These are phyloP conservation scores for Leucosporidium creatinivorum DNA, from an alignment of 768 basidiomycete genomes.

Conservation along the genomic window DNA sequence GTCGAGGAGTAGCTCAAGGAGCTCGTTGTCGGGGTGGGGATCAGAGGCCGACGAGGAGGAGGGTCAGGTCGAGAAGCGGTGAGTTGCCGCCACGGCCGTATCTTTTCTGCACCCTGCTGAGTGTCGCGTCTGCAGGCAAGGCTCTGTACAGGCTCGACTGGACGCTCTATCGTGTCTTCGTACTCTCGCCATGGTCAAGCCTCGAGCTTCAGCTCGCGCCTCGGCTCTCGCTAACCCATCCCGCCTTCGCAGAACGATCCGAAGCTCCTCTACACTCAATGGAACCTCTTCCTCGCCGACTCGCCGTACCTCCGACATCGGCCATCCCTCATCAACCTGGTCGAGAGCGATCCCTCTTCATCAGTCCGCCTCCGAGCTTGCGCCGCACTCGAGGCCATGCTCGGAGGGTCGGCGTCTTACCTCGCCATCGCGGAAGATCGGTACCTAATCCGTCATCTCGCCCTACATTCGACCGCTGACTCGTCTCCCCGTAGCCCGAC, in stretches of 20 bases:
- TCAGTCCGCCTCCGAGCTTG: slow-evolving; percentile 14
- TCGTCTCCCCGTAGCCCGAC: slow-evolving; percentile 1
- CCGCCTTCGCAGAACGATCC: neutral
- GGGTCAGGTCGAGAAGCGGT: neutral
- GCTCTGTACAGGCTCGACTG: slow-evolving; percentile 8
- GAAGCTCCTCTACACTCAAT: slow-evolving; percentile 9
- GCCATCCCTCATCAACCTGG: slow-evolving; percentile 9
- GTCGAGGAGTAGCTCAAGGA: neutral
- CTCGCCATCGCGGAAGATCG: slow-evolving; percentile 24
- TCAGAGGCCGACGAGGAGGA: slow-evolving; percentile 18
- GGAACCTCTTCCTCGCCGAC: slow-evolving; percentile 26
- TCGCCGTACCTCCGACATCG: slow-evolving; percentile 19
- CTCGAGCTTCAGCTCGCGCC: neutral
- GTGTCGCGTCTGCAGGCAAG: neutral
- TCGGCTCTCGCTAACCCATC: neutral
- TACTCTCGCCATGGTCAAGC: slow-evolving; percentile 3
- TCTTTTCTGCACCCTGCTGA: too few species aligned
- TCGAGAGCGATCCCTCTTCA: slow-evolving; percentile 13
- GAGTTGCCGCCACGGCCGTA: neutral
- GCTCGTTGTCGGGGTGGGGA: neutral
- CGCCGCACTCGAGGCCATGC: slow-evolving; percentile 7
- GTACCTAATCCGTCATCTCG: neutral
- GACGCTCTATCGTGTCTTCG: slow-evolving; percentile 21
- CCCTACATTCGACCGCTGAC: neutral
- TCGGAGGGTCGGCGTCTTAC: slow-evolving; percentile 12